Evolutionary conservation across 176 grass and related monocot genomes (phyloP).

Genomic region (Raddia guianensis): DNA sequence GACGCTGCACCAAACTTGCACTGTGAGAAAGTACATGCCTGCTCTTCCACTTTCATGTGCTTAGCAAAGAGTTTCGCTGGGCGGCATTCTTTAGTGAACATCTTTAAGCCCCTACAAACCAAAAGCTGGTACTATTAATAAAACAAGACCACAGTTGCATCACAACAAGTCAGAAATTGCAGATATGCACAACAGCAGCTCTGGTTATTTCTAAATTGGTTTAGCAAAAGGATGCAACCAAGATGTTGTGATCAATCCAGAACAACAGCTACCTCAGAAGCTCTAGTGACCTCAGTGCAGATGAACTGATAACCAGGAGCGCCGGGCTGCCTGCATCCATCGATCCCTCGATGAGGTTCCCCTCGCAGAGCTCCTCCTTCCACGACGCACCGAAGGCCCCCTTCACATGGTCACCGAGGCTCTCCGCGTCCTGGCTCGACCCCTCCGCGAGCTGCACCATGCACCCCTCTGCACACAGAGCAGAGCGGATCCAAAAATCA

Average conservation of each 20-base stretch:
- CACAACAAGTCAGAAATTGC: not conserved
- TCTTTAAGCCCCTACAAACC: slow-evolving; percentile 74
- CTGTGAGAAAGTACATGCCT: slow-evolving; percentile 49
- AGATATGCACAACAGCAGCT: not conserved
- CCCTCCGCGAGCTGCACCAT: slow-evolving; percentile 77
- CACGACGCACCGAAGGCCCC: slow-evolving; percentile 52
- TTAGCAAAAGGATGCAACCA: not conserved
- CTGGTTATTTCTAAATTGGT: not conserved
- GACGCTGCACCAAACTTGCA: not conserved
- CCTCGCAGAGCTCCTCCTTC: slow-evolving; percentile 75
- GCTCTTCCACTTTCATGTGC: slow-evolving; percentile 93
- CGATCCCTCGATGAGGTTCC: slow-evolving; percentile 39
- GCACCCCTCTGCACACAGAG: slow-evolving; percentile 58
- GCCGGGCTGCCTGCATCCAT: slow-evolving; percentile 62
- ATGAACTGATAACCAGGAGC: slow-evolving; percentile 68
- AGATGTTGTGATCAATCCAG: not conserved
- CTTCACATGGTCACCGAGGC: slow-evolving; percentile 77
- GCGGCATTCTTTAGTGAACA: slow-evolving; percentile 74
- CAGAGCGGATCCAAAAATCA: not conserved
- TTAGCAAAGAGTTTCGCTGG: slow-evolving; percentile 94
- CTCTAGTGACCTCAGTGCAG: slow-evolving; percentile 80
- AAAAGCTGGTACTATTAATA: slow-evolving; percentile 9
- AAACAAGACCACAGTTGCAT: not conserved
- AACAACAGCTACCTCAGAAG: slow-evolving; percentile 67
- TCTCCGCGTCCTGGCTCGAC: slow-evolving; percentile 60